Evolutionary conservation across 148 eudicot species (phyloP).

Genomic region (Oxyria digyna): DNA sequence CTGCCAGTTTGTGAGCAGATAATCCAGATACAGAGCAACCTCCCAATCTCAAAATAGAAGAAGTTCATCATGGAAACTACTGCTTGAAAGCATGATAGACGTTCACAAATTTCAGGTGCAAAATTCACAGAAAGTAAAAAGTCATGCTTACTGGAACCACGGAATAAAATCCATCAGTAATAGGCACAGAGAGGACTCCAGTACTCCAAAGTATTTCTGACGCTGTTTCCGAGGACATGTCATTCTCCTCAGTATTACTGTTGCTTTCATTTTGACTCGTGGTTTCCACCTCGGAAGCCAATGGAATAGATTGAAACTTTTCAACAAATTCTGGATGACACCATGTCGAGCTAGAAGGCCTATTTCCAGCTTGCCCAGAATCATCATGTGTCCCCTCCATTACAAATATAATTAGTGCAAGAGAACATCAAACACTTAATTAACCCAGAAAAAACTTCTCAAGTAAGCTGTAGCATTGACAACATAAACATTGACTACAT

Average conservation of each 20-base stretch:
- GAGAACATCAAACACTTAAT: slow-evolving; percentile 35
- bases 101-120: neutral
- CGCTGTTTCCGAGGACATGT: slow-evolving; percentile 35
- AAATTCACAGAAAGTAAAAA: neutral
- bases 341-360: slow-evolving; percentile 53
- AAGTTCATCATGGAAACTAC: no score
- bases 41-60: neutral
- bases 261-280: slow-evolving; percentile 30
- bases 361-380: slow-evolving; percentile 50
- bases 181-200: slow-evolving; percentile 73
- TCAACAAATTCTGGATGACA: slow-evolving; percentile 67
- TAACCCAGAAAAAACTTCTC: slow-evolving; percentile 35
- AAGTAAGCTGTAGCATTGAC: slow-evolving; percentile 13
- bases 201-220: slow-evolving; percentile 85
- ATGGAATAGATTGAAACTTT: slow-evolving; percentile 64
- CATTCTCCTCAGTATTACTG: slow-evolving; percentile 33
- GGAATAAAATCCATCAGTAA: slow-evolving; percentile 92
- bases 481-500: slow-evolving; percentile 6
- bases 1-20: neutral
- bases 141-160: slow-evolving; percentile 55
- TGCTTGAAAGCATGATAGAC: no score
- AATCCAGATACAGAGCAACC: neutral
- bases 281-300: slow-evolving; percentile 47
- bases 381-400: slow-evolving; percentile 68
- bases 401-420: slow-evolving; percentile 22